These are phyloP conservation scores for Gastrodia elata DNA, from an alignment of 106 monocot genomes.

Conservation along the genomic window DNA sequence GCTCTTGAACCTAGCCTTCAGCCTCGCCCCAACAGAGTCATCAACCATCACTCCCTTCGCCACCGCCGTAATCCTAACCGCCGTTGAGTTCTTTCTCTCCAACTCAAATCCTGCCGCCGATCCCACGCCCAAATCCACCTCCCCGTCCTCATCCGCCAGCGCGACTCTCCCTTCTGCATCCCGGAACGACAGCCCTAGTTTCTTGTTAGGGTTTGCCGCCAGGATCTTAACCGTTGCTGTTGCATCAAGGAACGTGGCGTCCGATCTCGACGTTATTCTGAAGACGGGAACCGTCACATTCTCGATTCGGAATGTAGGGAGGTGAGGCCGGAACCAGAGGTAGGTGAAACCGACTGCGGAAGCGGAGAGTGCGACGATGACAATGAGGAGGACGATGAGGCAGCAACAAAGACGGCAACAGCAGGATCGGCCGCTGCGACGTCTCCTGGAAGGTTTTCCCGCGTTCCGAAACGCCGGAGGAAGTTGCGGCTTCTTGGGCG, in stretches of 20 bases:
- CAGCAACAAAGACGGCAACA: conserved; percentile 43
- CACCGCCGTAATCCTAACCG: conserved; percentile 13
- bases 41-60: conserved; percentile 30
- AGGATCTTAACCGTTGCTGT: conserved; percentile 14
- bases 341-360: conserved; percentile 30
- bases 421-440: conserved; percentile 19
- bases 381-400: conserved; percentile 14
- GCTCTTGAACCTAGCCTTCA: conserved; percentile 20
- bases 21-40: conserved; percentile 27
- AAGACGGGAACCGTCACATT: conserved; percentile 17
- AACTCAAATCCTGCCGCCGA: conserved; percentile 20
- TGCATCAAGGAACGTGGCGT: conserved; percentile 40
- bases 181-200: conserved; percentile 37
- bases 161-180: conserved; percentile 12
- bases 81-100: conserved; percentile 36
- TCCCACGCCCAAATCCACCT: conserved; percentile 20
- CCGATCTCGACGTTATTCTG: conserved; percentile 22
- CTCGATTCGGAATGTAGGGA: conserved; percentile 40
- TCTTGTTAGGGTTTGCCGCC: conserved; percentile 46
- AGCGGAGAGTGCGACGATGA: conserved; percentile 29
- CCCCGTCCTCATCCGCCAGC: conserved; percentile 25
- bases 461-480: conserved; percentile 35
- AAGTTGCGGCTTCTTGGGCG: conserved; percentile 21
- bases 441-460: conserved; percentile 15
- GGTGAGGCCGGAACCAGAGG: conserved; percentile 54